phyloP scores from a whole-genome alignment of 371 early-diverging fungal species.

The Rhizopus delemar region DNA sequence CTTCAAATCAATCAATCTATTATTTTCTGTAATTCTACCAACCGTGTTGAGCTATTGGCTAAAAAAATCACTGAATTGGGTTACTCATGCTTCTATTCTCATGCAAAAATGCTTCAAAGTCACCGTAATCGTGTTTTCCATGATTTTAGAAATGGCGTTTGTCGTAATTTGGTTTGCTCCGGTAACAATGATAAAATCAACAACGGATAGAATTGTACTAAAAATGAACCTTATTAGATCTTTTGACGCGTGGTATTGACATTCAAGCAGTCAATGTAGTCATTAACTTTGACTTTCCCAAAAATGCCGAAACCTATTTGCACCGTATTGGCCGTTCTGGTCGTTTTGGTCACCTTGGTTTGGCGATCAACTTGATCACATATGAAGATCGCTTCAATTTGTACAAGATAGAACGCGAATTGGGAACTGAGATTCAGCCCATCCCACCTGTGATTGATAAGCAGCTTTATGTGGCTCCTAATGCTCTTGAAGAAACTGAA shows the following conservation, averaged over 20 bases:
- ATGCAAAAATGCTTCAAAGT: constrained; percentile 96
- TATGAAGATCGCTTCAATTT: constrained; percentile 95
- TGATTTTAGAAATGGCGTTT: constrained; percentile 96
- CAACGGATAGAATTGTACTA: not conserved
- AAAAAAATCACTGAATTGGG: constrained; percentile 98
- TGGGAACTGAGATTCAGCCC: constrained; percentile 95
- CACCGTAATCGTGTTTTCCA: constrained; percentile 98
- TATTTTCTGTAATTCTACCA: constrained; percentile 98
- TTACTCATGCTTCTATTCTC: constrained; percentile 97
- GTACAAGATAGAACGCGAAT: constrained; percentile 95
- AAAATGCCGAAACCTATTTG: constrained; percentile 98
- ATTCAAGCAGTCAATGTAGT: constrained; percentile 99
- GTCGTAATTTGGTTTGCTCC: constrained; percentile 95
- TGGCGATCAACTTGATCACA: constrained; percentile 97
- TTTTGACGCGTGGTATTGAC: constrained; percentile 99
- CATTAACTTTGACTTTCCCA: constrained; percentile 99
- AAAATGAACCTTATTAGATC: constrained; percentile 58
- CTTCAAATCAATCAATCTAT: constrained; percentile 99
- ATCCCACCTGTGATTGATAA: constrained; percentile 96
- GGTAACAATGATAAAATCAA: constrained; percentile 32
- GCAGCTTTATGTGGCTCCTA: constrained; percentile 82
- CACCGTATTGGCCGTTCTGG: constrained; percentile 99
- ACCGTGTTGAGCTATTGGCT: constrained; percentile 96
- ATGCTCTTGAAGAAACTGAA: constrained; percentile 55
- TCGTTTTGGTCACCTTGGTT: constrained; percentile 96